These are phyloP conservation scores for Galeopsis tetrahit DNA, from an alignment of 257 asterid species.

Conservation along the genomic window DNA sequence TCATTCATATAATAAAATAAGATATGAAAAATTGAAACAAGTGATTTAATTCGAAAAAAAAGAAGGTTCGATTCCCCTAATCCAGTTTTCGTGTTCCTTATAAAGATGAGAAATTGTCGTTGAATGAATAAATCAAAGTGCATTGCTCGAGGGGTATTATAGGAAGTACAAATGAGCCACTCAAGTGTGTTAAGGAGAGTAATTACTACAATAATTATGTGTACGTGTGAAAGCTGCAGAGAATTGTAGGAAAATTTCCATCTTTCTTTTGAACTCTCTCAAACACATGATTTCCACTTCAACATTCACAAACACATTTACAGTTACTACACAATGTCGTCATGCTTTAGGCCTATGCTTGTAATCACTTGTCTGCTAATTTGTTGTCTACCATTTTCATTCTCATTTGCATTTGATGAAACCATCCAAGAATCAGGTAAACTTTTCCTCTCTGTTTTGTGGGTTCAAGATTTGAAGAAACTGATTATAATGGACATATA, in stretches of 20 bases:
- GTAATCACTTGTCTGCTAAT: slow-evolving; percentile 35
- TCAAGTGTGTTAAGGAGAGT: slow-evolving; percentile 5
- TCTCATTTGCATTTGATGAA: slow-evolving; percentile 16
- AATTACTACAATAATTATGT: slow-evolving; percentile 1
- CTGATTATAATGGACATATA: no score
- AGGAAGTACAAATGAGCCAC: background rate
- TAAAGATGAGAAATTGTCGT: background rate
- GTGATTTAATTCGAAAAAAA: no score
- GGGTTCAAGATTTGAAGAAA: no score
- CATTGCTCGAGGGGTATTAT: slow-evolving; percentile 19
- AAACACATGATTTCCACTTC: slow-evolving; percentile 2
- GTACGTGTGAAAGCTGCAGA: slow-evolving; percentile 28
- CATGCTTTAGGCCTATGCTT: slow-evolving; percentile 34
- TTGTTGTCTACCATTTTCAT: slow-evolving; percentile 36
- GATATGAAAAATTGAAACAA: no score
- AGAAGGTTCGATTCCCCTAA: no score
- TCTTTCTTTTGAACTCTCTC: background rate
- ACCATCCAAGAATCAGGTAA: slow-evolving; percentile 45
- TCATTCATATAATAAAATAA: no score
- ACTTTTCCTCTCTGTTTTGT: background rate
- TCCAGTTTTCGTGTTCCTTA: no score
- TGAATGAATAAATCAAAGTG: background rate
- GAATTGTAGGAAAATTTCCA: background rate
- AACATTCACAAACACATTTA: background rate
- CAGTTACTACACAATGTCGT: slow-evolving; percentile 46